Evolutionary conservation across 75 land plant species (phyloP), one percentile per base, ranked within the genome.

Genomic region (Cupressus sempervirens): DNA sequence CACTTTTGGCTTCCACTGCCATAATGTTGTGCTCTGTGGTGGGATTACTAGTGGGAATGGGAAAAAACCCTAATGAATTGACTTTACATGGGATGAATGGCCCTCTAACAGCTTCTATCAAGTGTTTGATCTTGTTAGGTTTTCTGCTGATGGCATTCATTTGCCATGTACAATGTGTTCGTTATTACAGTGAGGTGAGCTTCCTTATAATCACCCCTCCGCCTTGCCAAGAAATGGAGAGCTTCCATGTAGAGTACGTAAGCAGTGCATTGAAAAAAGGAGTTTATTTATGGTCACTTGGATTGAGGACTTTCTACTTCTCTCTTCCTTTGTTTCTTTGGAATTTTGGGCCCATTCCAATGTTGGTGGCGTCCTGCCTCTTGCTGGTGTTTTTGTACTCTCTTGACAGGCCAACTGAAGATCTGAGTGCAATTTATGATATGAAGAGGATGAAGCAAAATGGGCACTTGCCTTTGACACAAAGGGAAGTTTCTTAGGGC

Each of bases 1-100:
- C 91, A 35, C 87, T 90, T 0, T 54, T 90, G 87, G 91, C 91
- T 1, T 76, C 91, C 8, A 88, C 91, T 4, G 87, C 91, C n/a
- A 90, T 90, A 40, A 83, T 81, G 35, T 34, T 90, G 43, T 70
- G 87, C 83, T 88, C 89, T 9, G 84, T 84, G 30, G 72, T 86
- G 11, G 91, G 79, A 0, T 87, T 81, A 14, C 83, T 88, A 58
- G 46, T 86, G 73, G 54, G 83, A 79, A 83, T 81, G 87, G 77
- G 62, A 12, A 70, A 23, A 0, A 38, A 52, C n/a, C 83, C 36
- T 29, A 18, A 34, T 48, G 43, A 45, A n/a, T 6, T 35, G 40
- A 56, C 83, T 1, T 8, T 90, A 0, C 8, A 88, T 56, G 90
- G 87, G 15, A 82, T 54, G 3, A n/a, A 11, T 32, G 38, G 82